Conservation (phyloP, 495 filamentous ascomycete genomes). For the Clohesyomyces aquaticus region DNA sequence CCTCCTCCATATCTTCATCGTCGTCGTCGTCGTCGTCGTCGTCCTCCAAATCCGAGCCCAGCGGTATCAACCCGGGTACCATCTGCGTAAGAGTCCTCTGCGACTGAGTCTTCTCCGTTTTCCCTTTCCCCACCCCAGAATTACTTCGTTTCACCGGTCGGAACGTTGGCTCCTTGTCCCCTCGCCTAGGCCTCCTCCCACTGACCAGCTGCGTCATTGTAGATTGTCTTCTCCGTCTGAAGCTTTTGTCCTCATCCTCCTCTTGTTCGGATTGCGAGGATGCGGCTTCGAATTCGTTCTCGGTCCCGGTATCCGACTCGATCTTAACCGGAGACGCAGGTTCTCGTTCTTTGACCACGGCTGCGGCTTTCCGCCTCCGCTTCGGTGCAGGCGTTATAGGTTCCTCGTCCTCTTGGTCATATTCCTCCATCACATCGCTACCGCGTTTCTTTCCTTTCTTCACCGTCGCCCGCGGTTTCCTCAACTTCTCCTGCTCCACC, state of each 20-base stretch:
- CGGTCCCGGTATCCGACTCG: slow-evolving; percentile 9
- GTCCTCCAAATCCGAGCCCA: slow-evolving; percentile 10
- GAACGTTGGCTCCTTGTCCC: slow-evolving; percentile 26
- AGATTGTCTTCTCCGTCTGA: slow-evolving; percentile 27
- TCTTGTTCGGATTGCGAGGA: background rate
- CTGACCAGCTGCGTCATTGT: slow-evolving; percentile 35
- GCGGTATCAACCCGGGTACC: slow-evolving; percentile 22
- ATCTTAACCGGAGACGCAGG: background rate
- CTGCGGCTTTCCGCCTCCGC: slow-evolving; percentile 11
- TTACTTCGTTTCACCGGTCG: slow-evolving; percentile 30
- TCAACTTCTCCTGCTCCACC: background rate
- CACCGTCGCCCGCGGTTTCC: background rate
- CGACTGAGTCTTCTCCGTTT: slow-evolving; percentile 11
- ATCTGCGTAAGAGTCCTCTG: slow-evolving; percentile 39
- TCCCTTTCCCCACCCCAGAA: slow-evolving; percentile 15
- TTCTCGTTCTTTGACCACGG: background rate
- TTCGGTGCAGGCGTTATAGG: slow-evolving; percentile 4
- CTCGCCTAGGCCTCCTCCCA: slow-evolving; percentile 17
- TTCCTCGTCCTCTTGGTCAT: slow-evolving; percentile 14
- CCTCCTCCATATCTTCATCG: background rate
- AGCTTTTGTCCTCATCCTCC: slow-evolving; percentile 1
- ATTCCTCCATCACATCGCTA: slow-evolving; percentile 7
- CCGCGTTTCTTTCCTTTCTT: slow-evolving; percentile 25
- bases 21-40: slow-evolving; percentile 13
- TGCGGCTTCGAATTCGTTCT: background rate